Percentiles rank a stretch among this genome's conserved stretches.
Conservation (phyloP, 2,329 filamentous ascomycete genomes). For the Xylaria sp. region DNA sequence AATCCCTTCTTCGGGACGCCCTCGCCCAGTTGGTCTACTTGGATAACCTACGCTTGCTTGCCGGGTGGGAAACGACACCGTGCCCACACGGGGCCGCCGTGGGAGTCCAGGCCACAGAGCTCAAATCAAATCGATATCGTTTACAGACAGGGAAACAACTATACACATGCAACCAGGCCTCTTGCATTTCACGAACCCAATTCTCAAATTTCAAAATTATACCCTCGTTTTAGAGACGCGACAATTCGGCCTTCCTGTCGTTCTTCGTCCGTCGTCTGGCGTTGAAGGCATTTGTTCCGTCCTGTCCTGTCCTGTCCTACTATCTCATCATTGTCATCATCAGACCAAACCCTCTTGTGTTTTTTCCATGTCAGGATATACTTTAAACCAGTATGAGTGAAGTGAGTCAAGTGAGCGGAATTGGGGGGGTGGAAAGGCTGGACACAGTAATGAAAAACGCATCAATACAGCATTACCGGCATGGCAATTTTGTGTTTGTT, state of each 20-base stretch:
- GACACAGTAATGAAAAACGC: background rate
- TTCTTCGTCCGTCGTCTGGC: conserved; percentile 26
- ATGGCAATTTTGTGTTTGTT: background rate
- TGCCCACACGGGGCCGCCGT: background rate
- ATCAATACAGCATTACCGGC: background rate
- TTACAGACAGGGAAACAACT: background rate
- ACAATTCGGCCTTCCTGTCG: conserved; percentile 5
- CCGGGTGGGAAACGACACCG: conserved; percentile 1
- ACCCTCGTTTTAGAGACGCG: conserved; percentile 28
- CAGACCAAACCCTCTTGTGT: too few species aligned
- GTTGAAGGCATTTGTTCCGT: conserved; percentile 28
- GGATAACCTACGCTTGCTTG: conserved; percentile 10
- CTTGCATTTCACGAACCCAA: conserved; percentile 15
- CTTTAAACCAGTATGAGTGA: background rate
- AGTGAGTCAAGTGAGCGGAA: background rate
- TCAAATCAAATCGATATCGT: background rate
- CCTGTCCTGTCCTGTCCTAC: conserved; percentile 15
- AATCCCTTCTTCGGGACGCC: conserved; percentile 1
- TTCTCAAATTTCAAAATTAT: conserved; percentile 24
- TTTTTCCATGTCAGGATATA: background rate
- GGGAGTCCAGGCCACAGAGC: background rate
- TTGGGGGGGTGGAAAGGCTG: background rate
- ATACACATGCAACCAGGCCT: conserved; percentile 8
- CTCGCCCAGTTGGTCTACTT: conserved; percentile 8
- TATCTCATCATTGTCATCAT: too few species aligned